Percentiles rank a stretch among this genome's conserved stretches.
Conservation (phyloP, 805 yeast species). For the Saccharomycopsis vini region DNA sequence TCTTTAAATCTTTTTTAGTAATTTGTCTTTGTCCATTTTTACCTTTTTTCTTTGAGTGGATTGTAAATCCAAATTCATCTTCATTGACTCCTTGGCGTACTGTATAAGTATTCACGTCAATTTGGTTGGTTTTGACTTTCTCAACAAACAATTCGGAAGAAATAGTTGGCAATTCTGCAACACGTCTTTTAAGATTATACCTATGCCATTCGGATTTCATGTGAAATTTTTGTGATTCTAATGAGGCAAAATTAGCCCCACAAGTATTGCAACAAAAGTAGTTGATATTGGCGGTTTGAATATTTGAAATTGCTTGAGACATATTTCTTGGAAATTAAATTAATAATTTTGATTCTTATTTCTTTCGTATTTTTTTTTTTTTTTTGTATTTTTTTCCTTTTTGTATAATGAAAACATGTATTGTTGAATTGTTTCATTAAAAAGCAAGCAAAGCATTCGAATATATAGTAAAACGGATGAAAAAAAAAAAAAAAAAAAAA, state of each 20-base stretch:
- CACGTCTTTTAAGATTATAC: slow-evolving; percentile 88
- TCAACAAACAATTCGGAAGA: slow-evolving; percentile 54
- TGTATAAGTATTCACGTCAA: slow-evolving; percentile 1
- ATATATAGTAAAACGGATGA: too few species aligned
- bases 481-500: too few species aligned
- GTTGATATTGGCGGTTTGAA: too few species aligned
- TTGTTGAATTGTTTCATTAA: too few species aligned
- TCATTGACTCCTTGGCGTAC: slow-evolving; percentile 22
- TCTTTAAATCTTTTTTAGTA: slow-evolving; percentile 33
- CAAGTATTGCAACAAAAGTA: slow-evolving; percentile 82
- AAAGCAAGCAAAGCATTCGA: too few species aligned
- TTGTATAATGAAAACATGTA: too few species aligned
- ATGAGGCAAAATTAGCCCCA: slow-evolving; percentile 64
- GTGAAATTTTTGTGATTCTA: slow-evolving; percentile 83
- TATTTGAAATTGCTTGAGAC: too few species aligned
- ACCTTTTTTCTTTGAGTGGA: slow-evolving; percentile 27
- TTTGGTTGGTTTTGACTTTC: slow-evolving; percentile 30
- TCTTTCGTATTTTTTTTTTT: too few species aligned
- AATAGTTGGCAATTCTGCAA: slow-evolving; percentile 72
- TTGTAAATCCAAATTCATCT: slow-evolving; percentile 47
- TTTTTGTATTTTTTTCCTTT: too few species aligned
- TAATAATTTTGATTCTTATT: too few species aligned
- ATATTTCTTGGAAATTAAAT: too few species aligned
- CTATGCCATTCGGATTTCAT: slow-evolving; percentile 99
- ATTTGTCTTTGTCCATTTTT: slow-evolving; percentile 23